Percentiles rank a stretch among this genome's conserved stretches.
Evolutionary conservation across 768 basidiomycete genomes (phyloP).

Genomic region (Neoboletus brunneissimus): DNA sequence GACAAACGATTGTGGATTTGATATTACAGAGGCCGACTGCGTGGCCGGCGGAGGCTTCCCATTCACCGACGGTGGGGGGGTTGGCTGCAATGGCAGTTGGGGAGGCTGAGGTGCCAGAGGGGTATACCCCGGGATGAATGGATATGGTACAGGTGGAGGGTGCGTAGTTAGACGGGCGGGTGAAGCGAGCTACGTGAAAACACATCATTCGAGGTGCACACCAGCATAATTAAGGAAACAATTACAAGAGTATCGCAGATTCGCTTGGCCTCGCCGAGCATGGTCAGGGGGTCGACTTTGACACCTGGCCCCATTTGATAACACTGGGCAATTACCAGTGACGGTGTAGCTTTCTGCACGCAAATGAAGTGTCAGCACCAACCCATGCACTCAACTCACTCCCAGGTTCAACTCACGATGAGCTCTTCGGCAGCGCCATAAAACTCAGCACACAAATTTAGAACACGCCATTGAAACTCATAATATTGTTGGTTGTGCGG

Average conservation of each 20-base stretch:
- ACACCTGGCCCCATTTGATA: conserved; percentile 69
- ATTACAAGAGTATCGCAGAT: conserved; percentile 74
- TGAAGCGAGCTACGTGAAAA: conserved; percentile 57
- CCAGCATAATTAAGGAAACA: not conserved
- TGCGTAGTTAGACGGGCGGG: conserved; percentile 65
- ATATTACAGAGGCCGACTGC: conserved; percentile 50
- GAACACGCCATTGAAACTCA: conserved; percentile 82
- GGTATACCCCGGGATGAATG: conserved; percentile 43
- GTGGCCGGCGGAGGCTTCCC: conserved; percentile 33
- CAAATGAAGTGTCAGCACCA: conserved; percentile 8
- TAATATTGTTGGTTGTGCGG: conserved; percentile 76
- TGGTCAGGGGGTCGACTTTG: conserved; percentile 69
- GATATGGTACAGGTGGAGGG: conserved; percentile 60
- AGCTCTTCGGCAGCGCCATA: conserved; percentile 84
- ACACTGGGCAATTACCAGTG: conserved; percentile 75
- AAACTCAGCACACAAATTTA: conserved; percentile 82
- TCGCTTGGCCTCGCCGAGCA: conserved; percentile 75
- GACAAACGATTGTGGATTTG: conserved; percentile 70
- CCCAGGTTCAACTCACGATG: conserved; percentile 50
- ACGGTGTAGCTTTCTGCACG: conserved; percentile 53
- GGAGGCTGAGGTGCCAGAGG: conserved; percentile 20
- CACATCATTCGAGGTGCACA: conserved; percentile 12
- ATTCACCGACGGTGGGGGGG: conserved; percentile 37
- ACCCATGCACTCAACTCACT: conserved; percentile 5
- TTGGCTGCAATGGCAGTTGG: conserved; percentile 35